Evolutionary conservation across 495 filamentous ascomycete species (phyloP), one percentile per base, ranked within the genome.

Genomic region (Podospora sp.): DNA sequence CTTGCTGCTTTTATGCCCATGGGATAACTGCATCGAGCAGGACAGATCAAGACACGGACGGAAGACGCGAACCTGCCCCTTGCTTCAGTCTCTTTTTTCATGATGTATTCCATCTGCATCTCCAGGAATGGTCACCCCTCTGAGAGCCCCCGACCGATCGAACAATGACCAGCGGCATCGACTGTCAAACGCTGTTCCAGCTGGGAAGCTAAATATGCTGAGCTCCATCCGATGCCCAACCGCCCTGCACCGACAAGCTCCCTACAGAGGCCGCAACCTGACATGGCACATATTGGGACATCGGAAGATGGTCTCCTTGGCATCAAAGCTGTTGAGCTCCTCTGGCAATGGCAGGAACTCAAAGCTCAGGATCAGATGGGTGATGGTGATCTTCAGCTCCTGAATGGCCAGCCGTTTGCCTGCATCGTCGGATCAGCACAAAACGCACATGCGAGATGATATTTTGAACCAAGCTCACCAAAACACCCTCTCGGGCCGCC

Each of bases 281-380:
- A 70, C 68, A 14, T 67, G 20, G 8, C 55, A 59, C 27, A 50
- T 63, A 21, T 35, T 60, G 2, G 65, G 68, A 6, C 25, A 21
- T 2, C 68, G 64, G 33, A 70, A 70, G 11, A 67, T 22, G 11
- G 36, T 60, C 56, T 70, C 68, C 9, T 22, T 60, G 27, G 36
- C 60, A 21, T 33, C 56, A 36, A 67, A 56, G 36, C 46, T 61
- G 16, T 36, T 27, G 29, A 70, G 29, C 40, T 70, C 60, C 21
- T 70, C 65, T 7, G 73, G 75, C 46, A 76, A 50, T 16, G 73
- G 68, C 46, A 73, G 68, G 40, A 77, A 74, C 57, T 73, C 71
- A 29, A 77, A 73, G 36, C 67, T 74, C 56, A 76, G 67, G 33
- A 72, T 55, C 7, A 68, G 57, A 35, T 72, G 63, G 2, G 67